These are phyloP conservation scores for Nematocida parisii DNA, from an alignment of 371 early-diverging fungal genomes.

Conservation along the genomic window DNA sequence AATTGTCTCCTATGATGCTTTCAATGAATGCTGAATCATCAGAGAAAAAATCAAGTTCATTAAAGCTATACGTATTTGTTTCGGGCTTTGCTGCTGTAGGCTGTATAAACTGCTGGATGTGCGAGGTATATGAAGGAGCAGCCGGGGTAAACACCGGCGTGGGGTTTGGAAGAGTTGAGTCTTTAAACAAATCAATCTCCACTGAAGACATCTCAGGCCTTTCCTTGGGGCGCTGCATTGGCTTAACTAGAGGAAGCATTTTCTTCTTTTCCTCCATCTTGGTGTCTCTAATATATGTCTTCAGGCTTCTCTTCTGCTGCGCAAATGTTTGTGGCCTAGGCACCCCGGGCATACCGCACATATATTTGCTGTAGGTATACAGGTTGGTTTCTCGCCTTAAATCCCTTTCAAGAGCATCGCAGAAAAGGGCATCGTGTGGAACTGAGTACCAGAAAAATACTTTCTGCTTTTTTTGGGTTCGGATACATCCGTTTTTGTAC, in stretches of 20 bases:
- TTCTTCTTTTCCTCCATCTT: slow-evolving; percentile 54
- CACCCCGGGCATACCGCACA: slow-evolving; percentile 49
- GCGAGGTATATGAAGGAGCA: slow-evolving; percentile 50
- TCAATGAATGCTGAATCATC: slow-evolving; percentile 52
- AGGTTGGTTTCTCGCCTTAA: slow-evolving; percentile 79
- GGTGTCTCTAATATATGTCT: slow-evolving; percentile 53
- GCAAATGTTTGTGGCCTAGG: slow-evolving; percentile 41
- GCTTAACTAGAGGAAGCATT: not conserved
- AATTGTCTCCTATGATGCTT: slow-evolving; percentile 50
- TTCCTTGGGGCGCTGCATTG: not conserved
- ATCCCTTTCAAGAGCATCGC: slow-evolving; percentile 95
- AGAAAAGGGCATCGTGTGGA: slow-evolving; percentile 86
- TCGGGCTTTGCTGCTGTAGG: slow-evolving; percentile 5
- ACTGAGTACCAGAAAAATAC: slow-evolving; percentile 98
- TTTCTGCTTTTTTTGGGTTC: slow-evolving; percentile 96
- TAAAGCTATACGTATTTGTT: slow-evolving; percentile 42
- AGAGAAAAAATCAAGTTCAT: slow-evolving; percentile 49
- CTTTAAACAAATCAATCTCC: slow-evolving; percentile 48
- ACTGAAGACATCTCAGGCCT: not conserved
- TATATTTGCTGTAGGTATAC: slow-evolving; percentile 68
- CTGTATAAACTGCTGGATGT: slow-evolving; percentile 57
- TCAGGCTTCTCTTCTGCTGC: slow-evolving; percentile 42
- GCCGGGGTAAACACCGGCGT: slow-evolving; percentile 31
- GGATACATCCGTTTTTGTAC: slow-evolving; percentile 91
- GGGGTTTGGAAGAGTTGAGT: slow-evolving; percentile 45